Conservation (phyloP, 805 yeast species). For the Candida xiaguanensis region DNA sequence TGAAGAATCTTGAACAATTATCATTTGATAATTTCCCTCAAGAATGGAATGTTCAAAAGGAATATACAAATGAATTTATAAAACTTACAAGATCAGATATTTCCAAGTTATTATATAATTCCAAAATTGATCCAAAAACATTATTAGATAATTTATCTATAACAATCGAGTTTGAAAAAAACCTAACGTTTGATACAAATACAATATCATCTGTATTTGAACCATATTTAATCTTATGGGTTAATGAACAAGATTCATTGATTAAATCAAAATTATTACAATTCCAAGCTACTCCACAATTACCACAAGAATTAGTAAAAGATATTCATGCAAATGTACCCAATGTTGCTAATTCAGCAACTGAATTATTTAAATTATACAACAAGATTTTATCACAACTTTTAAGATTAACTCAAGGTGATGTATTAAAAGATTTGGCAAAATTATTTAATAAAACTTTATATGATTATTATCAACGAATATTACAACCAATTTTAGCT, state of each 20-base stretch:
- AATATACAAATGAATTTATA: conserved; percentile 61
- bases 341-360: conserved; percentile 78
- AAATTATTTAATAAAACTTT: conserved; percentile 65
- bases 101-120: conserved; percentile 22
- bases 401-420: conserved; percentile 33
- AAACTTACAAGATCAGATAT: conserved; percentile 67
- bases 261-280: conserved; percentile 61
- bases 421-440: conserved; percentile 50
- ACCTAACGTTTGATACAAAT: conserved; percentile 32
- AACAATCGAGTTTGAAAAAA: conserved; percentile 81
- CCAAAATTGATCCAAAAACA: conserved; percentile 53
- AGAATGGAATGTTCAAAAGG: conserved; percentile 66
- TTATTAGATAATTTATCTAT: conserved; percentile 67
- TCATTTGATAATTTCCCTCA: conserved; percentile 60
- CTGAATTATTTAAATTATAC: conserved; percentile 78
- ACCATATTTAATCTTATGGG: conserved; percentile 83
- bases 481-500: conserved; percentile 29
- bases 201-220: conserved; percentile 65
- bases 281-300: conserved; percentile 55
- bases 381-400: conserved; percentile 71
- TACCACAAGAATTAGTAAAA: conserved; percentile 39
- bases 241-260: conserved; percentile 71
- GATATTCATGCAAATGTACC: conserved; percentile 46
- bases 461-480: conserved; percentile 35
- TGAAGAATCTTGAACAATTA: conserved; percentile 60